Evolutionary conservation across 225 moss, liverwort and hornwort species (phyloP), one percentile per base, ranked within the genome.

Genomic region (Neckera pumila): DNA sequence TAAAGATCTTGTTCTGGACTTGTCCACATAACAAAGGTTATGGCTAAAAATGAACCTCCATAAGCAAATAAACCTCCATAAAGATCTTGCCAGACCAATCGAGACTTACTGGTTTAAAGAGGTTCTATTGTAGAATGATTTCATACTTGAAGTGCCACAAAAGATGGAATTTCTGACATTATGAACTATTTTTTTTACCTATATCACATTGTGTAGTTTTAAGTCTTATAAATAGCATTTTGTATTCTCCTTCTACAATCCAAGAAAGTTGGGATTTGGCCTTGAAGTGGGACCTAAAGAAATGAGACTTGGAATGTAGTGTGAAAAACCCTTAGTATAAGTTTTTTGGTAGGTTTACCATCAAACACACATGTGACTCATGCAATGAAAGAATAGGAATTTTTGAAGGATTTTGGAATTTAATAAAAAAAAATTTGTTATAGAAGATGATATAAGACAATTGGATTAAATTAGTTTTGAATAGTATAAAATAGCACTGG

Each of bases 331-430:
- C 17, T 9, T 17, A 11, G 3, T 47, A 11, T 45, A 30, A 18
- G 6, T 5, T 28, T 16, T 73, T 28, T 28, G 6, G 13, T 2
- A 43, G 2, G 8, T 28, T 73, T 4, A 73, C 1, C 1, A 0
- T 45, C 27, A 73, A 45, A 45, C 28, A 28, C 0, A 28, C 2
- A 17, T 10, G 17, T 17, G 17, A 17, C 5, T 18, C 6, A 17
- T 73, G 1, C 30, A 18, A 45, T 11, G 17, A 45, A 45, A 73
- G 7, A 6, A 17, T 6, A 47, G 2, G 18, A 30, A 28, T 28
- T 73, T 25, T 28, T 26, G 3, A 45, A 17, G 28, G 17, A 17
- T 45, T 43, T 45, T 2, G 11, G 6, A 0, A 70, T 70, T 6
- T 23, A 7, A 14, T 7, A 12, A 5, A 63, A n/a, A n/a, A n/a